Base-by-base conservation (phyloP, 2,329 filamentous ascomycete genomes). In the Dothideomycetes sp. region DNA sequence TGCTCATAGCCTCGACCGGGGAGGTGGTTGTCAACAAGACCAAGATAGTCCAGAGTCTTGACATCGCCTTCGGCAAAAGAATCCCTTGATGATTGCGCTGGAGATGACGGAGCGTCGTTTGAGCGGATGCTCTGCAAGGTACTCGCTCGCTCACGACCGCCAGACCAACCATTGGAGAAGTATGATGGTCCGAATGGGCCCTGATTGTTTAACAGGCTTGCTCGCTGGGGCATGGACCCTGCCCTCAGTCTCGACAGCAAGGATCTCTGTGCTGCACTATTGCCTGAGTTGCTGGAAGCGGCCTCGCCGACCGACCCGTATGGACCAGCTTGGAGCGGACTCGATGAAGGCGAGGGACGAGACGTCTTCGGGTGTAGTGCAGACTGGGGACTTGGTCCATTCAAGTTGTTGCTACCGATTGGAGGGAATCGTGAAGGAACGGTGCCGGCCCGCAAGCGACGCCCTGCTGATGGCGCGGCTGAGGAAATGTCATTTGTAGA, bases 381-480 rank as follows among this genome's bases (percentile, higher is more conserved):
- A 37, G 69, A 62, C 52, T 79, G 72, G 12, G 78, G 61, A 49
- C 68, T 73, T 39, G 80, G 60, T 19, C 74, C 72, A 19, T 58
- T 79, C 42, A 75, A 69, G 7, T 7, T 7, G 22, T 27, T 27
- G 4, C 75, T 72, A 38, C 78, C 78, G 18, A 82, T 81, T 12
- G 84, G 82, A 19, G 88, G 87, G 58, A 98, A 93, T 47, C 89
- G 77, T 34, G 91, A 96, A 16, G 91, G 91, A n/a, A 98, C 79
- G 3, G 91, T 98, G 49, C 91, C 91, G 45, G 91, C 91, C 59
- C 91, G 79, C 51, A 86, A 82, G 57, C 91, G 79, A 48, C 91
- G 78, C 35, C 78, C 75, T 52, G 82, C 72, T 41, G 68, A 64
- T 50, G 81, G 77, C 45, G 81, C 58, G 42, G 69, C 72, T 41